phyloP scores from a whole-genome alignment of 768 basidiomycete genomes.

The Pisolithus marmoratus region DNA sequence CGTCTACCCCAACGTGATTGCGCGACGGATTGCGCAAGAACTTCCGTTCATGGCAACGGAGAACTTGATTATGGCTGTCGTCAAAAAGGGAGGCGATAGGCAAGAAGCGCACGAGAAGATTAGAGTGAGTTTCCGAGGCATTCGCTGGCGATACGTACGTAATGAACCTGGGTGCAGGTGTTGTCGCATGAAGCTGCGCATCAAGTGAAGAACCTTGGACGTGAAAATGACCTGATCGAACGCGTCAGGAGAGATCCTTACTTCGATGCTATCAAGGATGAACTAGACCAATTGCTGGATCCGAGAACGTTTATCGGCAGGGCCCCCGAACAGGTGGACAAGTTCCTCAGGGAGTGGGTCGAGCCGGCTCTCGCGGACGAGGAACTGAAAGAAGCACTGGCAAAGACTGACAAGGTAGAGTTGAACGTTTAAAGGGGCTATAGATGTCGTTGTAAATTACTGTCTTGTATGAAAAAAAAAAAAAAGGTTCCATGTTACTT shows the following conservation, averaged over 20 bases:
- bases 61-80: conserved; percentile 98
- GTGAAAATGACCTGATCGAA: conserved; percentile 93
- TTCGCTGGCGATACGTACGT: background rate
- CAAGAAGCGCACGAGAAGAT: conserved; percentile 98
- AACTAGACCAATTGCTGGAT: conserved; percentile 76
- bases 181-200: conserved; percentile 91
- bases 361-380: conserved; percentile 64
- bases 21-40: conserved; percentile 85
- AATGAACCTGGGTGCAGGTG: conserved; percentile 41
- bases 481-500: background rate
- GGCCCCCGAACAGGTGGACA: conserved; percentile 92
- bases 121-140: conserved; percentile 42
- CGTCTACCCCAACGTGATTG: conserved; percentile 97
- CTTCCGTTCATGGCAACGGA: conserved; percentile 99
- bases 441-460: too few species aligned
- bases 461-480: background rate
- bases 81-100: conserved; percentile 90
- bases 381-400: conserved; percentile 51
- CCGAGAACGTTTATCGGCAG: conserved; percentile 88
- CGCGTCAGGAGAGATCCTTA: conserved; percentile 77
- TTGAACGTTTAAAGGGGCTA: conserved; percentile 43
- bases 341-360: conserved; percentile 84
- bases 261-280: conserved; percentile 80
- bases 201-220: conserved; percentile 91
- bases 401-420: conserved; percentile 53